Evolutionary conservation across 768 basidiomycete species (phyloP).

Genomic region (Flagelloscypha sp.): DNA sequence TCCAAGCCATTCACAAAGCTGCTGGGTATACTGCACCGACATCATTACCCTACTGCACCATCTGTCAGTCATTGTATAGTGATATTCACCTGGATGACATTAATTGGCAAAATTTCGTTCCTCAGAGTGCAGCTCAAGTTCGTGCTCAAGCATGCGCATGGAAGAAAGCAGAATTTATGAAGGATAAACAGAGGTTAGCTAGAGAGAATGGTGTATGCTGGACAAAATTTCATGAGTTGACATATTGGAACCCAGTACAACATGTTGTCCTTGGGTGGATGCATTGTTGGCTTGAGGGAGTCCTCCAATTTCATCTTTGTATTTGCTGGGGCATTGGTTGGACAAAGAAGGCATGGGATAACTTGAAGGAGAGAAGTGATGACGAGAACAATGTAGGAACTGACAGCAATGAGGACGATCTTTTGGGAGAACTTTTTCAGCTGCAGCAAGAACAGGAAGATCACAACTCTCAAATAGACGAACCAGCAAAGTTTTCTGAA

Average conservation of each 20-base stretch:
- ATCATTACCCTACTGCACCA: conserved; percentile 8
- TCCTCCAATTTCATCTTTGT: conserved; percentile 12
- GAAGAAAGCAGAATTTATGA: background rate
- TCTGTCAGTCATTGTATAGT: conserved; percentile 4
- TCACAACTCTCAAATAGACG: too few relatives aligned
- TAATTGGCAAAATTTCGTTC: background rate
- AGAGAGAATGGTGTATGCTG: conserved; percentile 11
- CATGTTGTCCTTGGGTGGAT: conserved; percentile 14
- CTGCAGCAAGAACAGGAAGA: too few relatives aligned
- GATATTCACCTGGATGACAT: conserved; percentile 4
- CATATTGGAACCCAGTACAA: conserved; percentile 11
- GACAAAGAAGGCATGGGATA: background rate
- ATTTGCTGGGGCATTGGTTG: conserved; percentile 13
- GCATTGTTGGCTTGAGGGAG: conserved; percentile 16
- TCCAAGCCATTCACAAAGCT: conserved; percentile 9
- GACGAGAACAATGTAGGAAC: background rate
- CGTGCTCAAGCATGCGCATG: conserved; percentile 3
- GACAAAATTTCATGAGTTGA: conserved; percentile 13
- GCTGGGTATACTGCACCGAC: conserved; percentile 10
- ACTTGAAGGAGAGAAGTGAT: background rate
- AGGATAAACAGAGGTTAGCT: background rate
- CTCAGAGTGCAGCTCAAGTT: conserved; percentile 5
- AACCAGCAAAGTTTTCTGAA: too few relatives aligned
- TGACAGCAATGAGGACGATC: too few relatives aligned
- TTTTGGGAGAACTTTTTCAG: too few relatives aligned